Conservation (phyloP, 768 basidiomycete species). For the Lactarius vividus region DNA sequence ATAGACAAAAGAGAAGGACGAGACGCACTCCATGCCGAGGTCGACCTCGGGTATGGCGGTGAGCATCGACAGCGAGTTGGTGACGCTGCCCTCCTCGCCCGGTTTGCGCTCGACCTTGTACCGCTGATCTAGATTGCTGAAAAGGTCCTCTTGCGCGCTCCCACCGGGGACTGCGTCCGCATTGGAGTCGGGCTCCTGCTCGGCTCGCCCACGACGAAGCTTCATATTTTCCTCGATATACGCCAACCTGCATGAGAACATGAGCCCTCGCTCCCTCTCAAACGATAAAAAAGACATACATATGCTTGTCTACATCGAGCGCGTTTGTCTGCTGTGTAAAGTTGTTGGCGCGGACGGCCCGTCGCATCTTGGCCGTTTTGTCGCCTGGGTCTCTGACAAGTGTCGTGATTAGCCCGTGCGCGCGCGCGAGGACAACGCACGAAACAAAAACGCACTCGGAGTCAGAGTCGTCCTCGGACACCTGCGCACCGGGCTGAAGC, state of each 20-base stretch:
- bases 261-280: background rate
- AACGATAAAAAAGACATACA: slow-evolving; percentile 50
- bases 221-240: slow-evolving; percentile 95
- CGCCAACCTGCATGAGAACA: slow-evolving; percentile 68
- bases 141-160: slow-evolving; percentile 64
- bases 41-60: slow-evolving; percentile 98
- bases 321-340: slow-evolving; percentile 97
- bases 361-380: slow-evolving; percentile 66
- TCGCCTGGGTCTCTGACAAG: slow-evolving; percentile 55
- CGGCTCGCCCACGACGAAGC: slow-evolving; percentile 57
- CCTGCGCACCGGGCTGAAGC: slow-evolving; percentile 47
- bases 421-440: background rate
- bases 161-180: slow-evolving; percentile 39
- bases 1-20: too few relatives aligned
- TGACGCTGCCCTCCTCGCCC: slow-evolving; percentile 88
- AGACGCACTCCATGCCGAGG: slow-evolving; percentile 93
- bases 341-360: slow-evolving; percentile 80
- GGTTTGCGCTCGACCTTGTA: slow-evolving; percentile 52
- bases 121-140: slow-evolving; percentile 67
- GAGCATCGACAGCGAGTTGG: slow-evolving; percentile 91
- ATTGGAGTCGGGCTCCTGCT: slow-evolving; percentile 33
- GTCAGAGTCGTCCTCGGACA: slow-evolving; percentile 38
- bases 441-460: slow-evolving; percentile 54
- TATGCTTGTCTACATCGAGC: slow-evolving; percentile 97
- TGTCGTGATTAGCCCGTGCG: background rate